Conservation (phyloP, 2,329 filamentous ascomycete genomes). For the Celoporthe dispersa region DNA sequence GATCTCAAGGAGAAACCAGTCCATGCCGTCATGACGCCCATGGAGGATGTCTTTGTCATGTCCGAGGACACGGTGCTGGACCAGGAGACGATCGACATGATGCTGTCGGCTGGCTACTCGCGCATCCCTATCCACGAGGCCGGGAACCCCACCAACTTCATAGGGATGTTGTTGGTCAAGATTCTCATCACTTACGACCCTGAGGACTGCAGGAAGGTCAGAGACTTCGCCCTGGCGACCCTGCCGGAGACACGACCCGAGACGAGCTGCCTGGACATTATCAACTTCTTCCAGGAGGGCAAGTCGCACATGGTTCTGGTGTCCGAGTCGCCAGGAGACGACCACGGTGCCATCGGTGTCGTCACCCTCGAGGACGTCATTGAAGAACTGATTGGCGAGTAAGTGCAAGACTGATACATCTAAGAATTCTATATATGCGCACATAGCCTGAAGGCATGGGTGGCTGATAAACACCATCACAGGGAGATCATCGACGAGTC, state of each 20-base stretch:
- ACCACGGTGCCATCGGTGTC: constrained; percentile 87
- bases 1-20: constrained; percentile 97
- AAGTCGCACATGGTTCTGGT: constrained; percentile 99
- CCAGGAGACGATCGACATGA: constrained; percentile 91
- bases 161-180: constrained; percentile 97
- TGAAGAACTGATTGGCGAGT: constrained; percentile 97
- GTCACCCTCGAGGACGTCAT: constrained; percentile 98
- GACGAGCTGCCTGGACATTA: constrained; percentile 95
- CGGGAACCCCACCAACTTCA: constrained; percentile 83
- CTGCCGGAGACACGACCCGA: constrained; percentile 93
- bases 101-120: constrained; percentile 92
- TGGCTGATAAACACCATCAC: constrained; percentile 31
- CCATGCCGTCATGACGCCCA: constrained; percentile 96
- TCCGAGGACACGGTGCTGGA: constrained; percentile 93
- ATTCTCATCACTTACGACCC: constrained; percentile 99
- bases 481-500: constrained; percentile 99
- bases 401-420: constrained; percentile 46
- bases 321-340: constrained; percentile 86
- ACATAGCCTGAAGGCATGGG: not conserved
- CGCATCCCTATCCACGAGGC: constrained; percentile 92
- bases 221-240: constrained; percentile 90
- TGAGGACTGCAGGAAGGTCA: constrained; percentile 84
- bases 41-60: constrained; percentile 96
- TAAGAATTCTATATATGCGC: not conserved
- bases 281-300: constrained; percentile 99